These are phyloP conservation scores for Pseudogymnoascus sp. DNA, from an alignment of 2,329 filamentous ascomycete genomes.

Conservation along the genomic window DNA sequence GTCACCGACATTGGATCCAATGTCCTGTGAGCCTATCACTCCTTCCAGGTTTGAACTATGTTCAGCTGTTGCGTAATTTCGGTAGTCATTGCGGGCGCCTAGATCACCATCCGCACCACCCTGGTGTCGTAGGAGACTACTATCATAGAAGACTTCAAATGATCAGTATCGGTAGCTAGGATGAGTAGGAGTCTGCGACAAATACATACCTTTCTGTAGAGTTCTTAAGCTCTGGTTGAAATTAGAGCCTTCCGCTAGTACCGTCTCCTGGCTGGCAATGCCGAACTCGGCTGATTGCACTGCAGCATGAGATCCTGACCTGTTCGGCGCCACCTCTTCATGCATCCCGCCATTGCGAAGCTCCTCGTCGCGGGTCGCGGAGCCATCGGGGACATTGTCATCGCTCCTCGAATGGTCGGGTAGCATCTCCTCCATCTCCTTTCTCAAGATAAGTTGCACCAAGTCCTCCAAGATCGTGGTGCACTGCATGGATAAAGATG, in stretches of 20 bases:
- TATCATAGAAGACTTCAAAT: not conserved
- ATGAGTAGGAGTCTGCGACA: not conserved
- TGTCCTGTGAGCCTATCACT: not conserved
- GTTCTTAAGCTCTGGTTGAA: not conserved
- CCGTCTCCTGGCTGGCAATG: not conserved
- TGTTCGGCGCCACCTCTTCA: not conserved
- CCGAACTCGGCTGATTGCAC: not conserved
- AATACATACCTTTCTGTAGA: not conserved
- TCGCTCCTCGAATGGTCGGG: not conserved
- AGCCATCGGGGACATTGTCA: not conserved
- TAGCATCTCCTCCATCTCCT: slow-evolving; percentile 15
- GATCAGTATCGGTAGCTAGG: not conserved
- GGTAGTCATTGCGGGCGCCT: not conserved
- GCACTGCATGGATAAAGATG: slow-evolving; percentile 31
- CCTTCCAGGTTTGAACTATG: not conserved
- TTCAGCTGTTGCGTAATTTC: not conserved
- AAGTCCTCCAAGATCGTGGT: slow-evolving; percentile 24
- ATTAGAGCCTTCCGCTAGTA: not conserved
- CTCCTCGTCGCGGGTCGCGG: not conserved
- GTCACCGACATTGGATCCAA: not conserved
- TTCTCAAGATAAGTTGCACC: slow-evolving; percentile 14
- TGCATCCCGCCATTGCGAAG: not conserved
- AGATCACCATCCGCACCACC: not conserved
- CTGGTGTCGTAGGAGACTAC: not conserved
- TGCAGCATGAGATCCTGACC: not conserved